Base-by-base conservation (phyloP, 2,329 filamentous ascomycete genomes). In the Scedosporium boydii region DNA sequence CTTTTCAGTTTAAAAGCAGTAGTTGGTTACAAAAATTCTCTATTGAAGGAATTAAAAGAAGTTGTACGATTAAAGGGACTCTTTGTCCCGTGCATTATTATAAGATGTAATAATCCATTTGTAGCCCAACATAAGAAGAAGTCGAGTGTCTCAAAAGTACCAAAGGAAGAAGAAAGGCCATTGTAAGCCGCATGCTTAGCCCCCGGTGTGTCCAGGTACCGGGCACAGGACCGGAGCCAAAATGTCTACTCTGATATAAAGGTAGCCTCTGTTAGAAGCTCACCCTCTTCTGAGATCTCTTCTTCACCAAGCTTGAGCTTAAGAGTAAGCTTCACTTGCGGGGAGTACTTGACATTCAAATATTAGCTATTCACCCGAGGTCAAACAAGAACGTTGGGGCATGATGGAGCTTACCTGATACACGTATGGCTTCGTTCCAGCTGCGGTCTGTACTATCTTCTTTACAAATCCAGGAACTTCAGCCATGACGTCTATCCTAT, bases 391-490 rank as follows among this genome's bases (percentile, higher is more conserved):
- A 26, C 4, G 23, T 7, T 7, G 9, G 9, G 6, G 23, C 57
- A 26, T 26, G 21, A 14, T 9, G 44, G 58, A 34, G 73, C 82
- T 67, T 75, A 93, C 91, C 82, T 96, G 95, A 77, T 97, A 99
- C 69, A 99, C 98, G 75, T 97, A 99, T 4, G 95, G 95, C 80
- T 92, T 95, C 29, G 95, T 96, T 65, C 95, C 95, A 3, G 88
- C 91, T 12, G 93, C 91, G 66, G 85, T 88, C 53, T 90, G 90
- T 27, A 96, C 92, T 72, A 99, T 91, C 69, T 87, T 87, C 84
- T 99, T 99, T 74, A 99, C 88, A 70, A 99, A 96, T 34, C 89
- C 91, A 3, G 95, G 95, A 42, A 99, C 89, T 76, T 99, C 93
- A 26, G 90, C 91, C 91, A 99, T 96, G 69, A 99, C 88, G 76